phyloP scores from a whole-genome alignment of 2,329 filamentous ascomycete genomes.

The Fusarium stilboides region DNA sequence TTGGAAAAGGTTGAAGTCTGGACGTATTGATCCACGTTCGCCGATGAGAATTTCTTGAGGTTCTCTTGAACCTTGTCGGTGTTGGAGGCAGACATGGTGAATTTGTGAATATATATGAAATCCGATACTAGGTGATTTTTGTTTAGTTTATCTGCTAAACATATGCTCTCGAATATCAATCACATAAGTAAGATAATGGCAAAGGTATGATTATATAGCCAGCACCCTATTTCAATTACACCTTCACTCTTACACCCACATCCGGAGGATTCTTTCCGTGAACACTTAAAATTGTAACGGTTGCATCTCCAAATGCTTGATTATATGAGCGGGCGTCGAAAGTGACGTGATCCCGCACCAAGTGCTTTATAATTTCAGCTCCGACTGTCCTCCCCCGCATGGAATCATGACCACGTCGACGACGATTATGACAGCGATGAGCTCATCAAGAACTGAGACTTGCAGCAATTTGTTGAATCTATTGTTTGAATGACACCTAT shows the following conservation, averaged over 20 bases:
- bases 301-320: neutral
- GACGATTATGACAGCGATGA: neutral
- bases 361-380: neutral
- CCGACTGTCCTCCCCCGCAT: neutral
- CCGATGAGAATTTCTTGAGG: slow-evolving; percentile 12
- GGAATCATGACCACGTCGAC: neutral
- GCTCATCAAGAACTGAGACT: neutral
- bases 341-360: slow-evolving; percentile 7
- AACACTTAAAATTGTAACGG: neutral
- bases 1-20: slow-evolving; percentile 4
- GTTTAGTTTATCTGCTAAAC: neutral
- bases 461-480: neutral
- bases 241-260: neutral
- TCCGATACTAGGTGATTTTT: neutral
- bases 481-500: neutral
- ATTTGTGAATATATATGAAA: no score
- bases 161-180: no score
- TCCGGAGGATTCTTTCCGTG: neutral
- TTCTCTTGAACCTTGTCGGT: slow-evolving; percentile 13
- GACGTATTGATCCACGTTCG: slow-evolving; percentile 6
- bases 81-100: neutral
- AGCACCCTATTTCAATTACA: neutral
- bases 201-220: neutral
- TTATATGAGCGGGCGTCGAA: neutral
- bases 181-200: neutral